phyloP scores from a whole-genome alignment of 768 basidiomycete genomes.

The Terana coerulea region DNA sequence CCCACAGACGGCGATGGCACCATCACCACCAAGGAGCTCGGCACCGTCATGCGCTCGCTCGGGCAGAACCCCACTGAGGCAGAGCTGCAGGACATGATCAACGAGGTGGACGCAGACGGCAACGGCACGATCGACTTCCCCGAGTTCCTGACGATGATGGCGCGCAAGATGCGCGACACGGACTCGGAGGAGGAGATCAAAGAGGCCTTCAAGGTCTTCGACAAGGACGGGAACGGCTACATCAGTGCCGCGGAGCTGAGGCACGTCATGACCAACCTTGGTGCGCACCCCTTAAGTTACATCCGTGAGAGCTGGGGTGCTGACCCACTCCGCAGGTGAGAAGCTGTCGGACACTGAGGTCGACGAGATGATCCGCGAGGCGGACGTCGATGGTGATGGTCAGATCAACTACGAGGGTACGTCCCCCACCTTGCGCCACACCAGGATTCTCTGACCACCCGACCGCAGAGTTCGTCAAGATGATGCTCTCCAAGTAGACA shows the following conservation, averaged over 20 bases:
- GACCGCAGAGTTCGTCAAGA: conserved; percentile 72
- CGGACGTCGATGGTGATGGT: conserved; percentile 92
- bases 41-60: conserved; percentile 90
- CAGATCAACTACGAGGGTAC: conserved; percentile 84
- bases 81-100: conserved; percentile 93
- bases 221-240: conserved; percentile 91
- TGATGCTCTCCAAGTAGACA: conserved; percentile 70
- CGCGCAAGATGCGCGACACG: conserved; percentile 86
- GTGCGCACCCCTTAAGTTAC: conserved; percentile 37
- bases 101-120: conserved; percentile 87
- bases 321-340: conserved; percentile 50
- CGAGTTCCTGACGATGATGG: conserved; percentile 84
- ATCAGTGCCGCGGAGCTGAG: conserved; percentile 85
- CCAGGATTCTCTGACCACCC: neutral
- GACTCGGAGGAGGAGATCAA: conserved; percentile 93
- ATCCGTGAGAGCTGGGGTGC: conserved; percentile 2
- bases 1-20: conserved; percentile 86
- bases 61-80: conserved; percentile 93
- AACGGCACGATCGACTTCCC: conserved; percentile 83
- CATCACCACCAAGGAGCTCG: conserved; percentile 87
- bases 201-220: conserved; percentile 96
- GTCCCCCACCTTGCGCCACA: conserved; percentile 18
- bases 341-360: conserved; percentile 85
- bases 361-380: conserved; percentile 96
- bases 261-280: conserved; percentile 89